Percentiles rank a stretch among this genome's conserved stretches.
phyloP scores from a whole-genome alignment of 768 basidiomycete species.

The Cystofilobasidium bisporidii region DNA sequence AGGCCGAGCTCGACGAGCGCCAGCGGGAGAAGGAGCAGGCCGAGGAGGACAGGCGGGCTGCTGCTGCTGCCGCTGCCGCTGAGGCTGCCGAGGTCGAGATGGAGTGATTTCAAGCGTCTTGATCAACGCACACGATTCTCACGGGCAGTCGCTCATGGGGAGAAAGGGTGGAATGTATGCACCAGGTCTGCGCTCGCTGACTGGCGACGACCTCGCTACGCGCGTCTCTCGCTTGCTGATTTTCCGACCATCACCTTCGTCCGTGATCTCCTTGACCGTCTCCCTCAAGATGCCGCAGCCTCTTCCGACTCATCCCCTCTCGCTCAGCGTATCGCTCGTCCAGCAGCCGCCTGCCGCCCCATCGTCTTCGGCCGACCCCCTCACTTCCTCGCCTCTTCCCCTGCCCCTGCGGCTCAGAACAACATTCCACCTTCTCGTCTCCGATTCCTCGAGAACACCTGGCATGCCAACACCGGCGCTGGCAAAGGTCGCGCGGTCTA shows the following conservation, averaged over 20 bases:
- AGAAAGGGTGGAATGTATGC: too few relatives aligned
- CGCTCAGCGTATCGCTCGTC: background rate
- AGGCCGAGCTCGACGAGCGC: slow-evolving; percentile 13
- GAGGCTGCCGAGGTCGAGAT: background rate
- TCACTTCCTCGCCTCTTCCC: background rate
- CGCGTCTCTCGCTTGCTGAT: too few relatives aligned
- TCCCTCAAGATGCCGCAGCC: background rate
- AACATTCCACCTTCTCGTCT: background rate
- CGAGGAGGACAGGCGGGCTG: background rate
- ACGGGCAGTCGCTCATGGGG: too few relatives aligned
- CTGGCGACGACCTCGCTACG: too few relatives aligned
- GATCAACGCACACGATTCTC: too few relatives aligned
- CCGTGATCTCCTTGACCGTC: too few relatives aligned
- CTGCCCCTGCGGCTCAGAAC: background rate
- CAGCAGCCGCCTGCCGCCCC: background rate
- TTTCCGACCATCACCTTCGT: too few relatives aligned
- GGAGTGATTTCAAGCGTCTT: too few relatives aligned
- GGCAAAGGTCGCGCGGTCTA: too few relatives aligned
- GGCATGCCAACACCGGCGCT: too few relatives aligned
- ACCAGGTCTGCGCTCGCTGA: too few relatives aligned
- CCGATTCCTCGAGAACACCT: too few relatives aligned
- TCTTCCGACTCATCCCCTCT: background rate
- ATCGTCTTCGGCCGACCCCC: background rate
- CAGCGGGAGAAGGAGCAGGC: background rate
- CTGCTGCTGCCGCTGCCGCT: background rate